Evolutionary conservation across 2,329 filamentous ascomycete species (phyloP), one percentile per base, ranked within the genome.

Genomic region (Phoma sp.): DNA sequence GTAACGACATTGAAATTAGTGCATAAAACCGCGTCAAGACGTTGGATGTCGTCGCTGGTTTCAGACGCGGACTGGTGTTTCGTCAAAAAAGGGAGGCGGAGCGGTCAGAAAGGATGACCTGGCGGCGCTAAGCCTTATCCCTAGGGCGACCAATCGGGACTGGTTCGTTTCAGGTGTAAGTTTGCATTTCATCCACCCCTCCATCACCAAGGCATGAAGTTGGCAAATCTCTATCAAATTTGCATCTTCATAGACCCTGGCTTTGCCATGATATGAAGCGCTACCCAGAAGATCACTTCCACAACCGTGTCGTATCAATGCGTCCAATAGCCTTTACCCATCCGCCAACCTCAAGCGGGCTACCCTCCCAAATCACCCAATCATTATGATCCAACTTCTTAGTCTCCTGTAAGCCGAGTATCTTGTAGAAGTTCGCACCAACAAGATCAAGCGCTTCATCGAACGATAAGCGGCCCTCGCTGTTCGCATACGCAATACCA

Each of bases 311-410:
- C 20, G 45, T 45, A 17, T 42, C 48, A 14, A 32, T 32, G 17
- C 48, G 47, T 2, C 60, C 56, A 10, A 66, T 34, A 3, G 47
- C 65, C 12, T 58, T 80, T 37, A 88, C 78, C 40, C 81, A 73
- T 5, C 80, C 80, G 4, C 81, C 83, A 65, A 88, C 83, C 61
- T 86, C 80, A 56, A 90, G 65, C 17, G 87, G 87, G 60, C 78
- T 85, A 0, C 86, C 86, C 66, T 89, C 86, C 46, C 80, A 85
- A 5, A 89, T 77, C 3, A 87, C 78, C 73, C 88, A 89, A 58
- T 88, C 76, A 61, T 29, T 58, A 56, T 46, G 65, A 59, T 26
- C 54, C 57, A 30, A 70, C 55, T 20, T 23, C n/a, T 53, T 51
- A 28, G 56, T 39, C 20, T 60, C 23, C 7, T 78, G 62, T 1